A percentile compares a stretch with the other conserved stretches of the same genome.
Evolutionary conservation across 352 stramenopile genomes (phyloP).

Genomic region (Pythium dissotocum): DNA sequence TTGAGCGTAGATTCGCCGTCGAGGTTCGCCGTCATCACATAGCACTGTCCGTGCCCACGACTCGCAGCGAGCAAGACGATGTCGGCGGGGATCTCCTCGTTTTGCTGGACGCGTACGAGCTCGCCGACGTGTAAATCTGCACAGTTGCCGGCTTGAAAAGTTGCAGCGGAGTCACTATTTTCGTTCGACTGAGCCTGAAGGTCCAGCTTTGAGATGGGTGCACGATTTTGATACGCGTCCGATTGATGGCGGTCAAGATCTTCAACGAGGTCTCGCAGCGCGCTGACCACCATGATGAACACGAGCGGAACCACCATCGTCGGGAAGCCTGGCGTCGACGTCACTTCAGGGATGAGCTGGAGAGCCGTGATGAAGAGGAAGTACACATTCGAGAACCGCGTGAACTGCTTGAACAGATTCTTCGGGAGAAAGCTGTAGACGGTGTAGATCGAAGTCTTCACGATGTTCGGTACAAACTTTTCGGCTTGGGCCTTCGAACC

Average conservation of each 20-base stretch:
- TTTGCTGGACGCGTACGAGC: constrained; percentile 73
- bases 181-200: neutral
- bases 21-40: constrained; percentile 85
- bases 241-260: constrained; percentile 76
- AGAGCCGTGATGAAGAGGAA: constrained; percentile 89
- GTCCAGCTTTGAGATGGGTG: constrained; percentile 23
- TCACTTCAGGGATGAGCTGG: constrained; percentile 82
- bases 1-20: constrained; percentile 91
- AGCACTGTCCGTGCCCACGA: constrained; percentile 61
- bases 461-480: constrained; percentile 44
- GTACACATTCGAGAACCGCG: constrained; percentile 90
- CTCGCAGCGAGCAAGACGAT: constrained; percentile 64
- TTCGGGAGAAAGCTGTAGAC: constrained; percentile 65
- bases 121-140: constrained; percentile 75
- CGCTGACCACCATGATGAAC: constrained; percentile 87
- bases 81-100: constrained; percentile 74
- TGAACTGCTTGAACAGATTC: constrained; percentile 79
- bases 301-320: constrained; percentile 83
- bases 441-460: constrained; percentile 67
- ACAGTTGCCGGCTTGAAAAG: constrained; percentile 26
- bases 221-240: constrained; percentile 64
- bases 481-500: constrained; percentile 23
- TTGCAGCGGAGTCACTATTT: neutral
- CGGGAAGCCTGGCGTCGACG: constrained; percentile 76
- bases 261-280: constrained; percentile 76